phyloP scores from a whole-genome alignment of 2,329 filamentous ascomycete genomes.

The Cercospora zeae-maydis region DNA sequence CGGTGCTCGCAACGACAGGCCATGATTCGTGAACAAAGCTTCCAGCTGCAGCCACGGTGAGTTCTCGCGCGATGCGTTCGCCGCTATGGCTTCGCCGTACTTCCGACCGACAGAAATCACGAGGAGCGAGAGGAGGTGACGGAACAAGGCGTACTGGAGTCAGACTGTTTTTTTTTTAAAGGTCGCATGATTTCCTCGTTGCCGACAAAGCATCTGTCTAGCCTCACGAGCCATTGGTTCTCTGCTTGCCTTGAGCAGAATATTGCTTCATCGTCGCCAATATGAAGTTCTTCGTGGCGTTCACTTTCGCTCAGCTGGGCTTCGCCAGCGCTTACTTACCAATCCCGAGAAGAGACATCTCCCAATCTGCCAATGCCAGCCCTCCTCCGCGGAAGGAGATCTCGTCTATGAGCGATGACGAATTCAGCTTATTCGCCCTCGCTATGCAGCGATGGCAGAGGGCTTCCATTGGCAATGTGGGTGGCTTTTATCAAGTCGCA shows the following conservation, averaged over 20 bases:
- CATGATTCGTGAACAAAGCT: not conserved
- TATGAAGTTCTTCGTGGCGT: conserved; percentile 3
- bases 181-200: not conserved
- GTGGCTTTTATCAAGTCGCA: conserved; percentile 25
- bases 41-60: not conserved
- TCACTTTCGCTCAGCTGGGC: not conserved
- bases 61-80: not conserved
- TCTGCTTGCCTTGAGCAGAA: not conserved
- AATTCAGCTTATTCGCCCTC: conserved; percentile 19
- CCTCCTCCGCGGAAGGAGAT: conserved; percentile 8
- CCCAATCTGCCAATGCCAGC: not conserved
- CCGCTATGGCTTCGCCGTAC: not conserved
- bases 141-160: not conserved
- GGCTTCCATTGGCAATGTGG: conserved; percentile 5
- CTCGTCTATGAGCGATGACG: conserved; percentile 7
- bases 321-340: conserved; percentile 8
- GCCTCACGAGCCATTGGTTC: not conserved
- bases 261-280: not conserved
- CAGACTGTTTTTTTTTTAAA: not conserved
- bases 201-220: not conserved
- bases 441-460: conserved; percentile 20
- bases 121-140: not conserved
- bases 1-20: not conserved
- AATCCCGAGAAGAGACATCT: conserved; percentile 5
- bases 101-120: not conserved